Conservation (phyloP, 345 rosid species). For the Syzygium jambos region DNA sequence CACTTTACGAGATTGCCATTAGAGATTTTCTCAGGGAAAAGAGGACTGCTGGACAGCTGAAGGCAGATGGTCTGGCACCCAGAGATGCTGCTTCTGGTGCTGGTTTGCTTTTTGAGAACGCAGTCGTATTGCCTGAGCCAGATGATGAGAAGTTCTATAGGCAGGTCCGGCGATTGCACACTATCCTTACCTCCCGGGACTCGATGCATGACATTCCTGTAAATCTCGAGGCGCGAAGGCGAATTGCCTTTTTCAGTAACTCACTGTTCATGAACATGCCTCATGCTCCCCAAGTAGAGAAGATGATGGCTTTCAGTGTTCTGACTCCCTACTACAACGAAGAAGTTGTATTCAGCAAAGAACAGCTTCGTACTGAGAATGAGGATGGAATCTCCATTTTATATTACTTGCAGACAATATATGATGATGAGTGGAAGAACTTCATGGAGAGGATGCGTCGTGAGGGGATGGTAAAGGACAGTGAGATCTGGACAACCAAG, state of each 20-base stretch:
- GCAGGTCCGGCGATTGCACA: slow-evolving; percentile 84
- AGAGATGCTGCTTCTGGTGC: slow-evolving; percentile 21
- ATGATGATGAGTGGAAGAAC: slow-evolving; percentile 90
- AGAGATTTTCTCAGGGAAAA: slow-evolving; percentile 72
- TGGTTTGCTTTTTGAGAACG: slow-evolving; percentile 73
- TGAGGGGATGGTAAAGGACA: slow-evolving; percentile 68
- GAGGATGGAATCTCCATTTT: slow-evolving; percentile 92
- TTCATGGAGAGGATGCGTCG: slow-evolving; percentile 87
- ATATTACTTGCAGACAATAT: slow-evolving; percentile 88
- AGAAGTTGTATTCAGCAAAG: slow-evolving; percentile 83
- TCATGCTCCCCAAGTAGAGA: slow-evolving; percentile 98
- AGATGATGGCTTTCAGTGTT: slow-evolving; percentile 96
- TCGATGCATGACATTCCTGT: slow-evolving; percentile 76
- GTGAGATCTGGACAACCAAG: slow-evolving; percentile 66
- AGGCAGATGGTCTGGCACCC: slow-evolving; percentile 69
- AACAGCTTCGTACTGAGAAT: slow-evolving; percentile 79
- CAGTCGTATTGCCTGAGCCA: slow-evolving; percentile 61
- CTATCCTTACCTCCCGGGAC: slow-evolving; percentile 83
- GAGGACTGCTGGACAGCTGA: slow-evolving; percentile 54
- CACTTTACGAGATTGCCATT: slow-evolving; percentile 74
- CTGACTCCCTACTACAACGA: slow-evolving; percentile 91
- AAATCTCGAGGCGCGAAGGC: slow-evolving; percentile 90
- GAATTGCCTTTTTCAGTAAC: slow-evolving; percentile 95
- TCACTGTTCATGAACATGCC: slow-evolving; percentile 98
- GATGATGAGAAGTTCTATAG: slow-evolving; percentile 65